Percentiles rank a stretch among this genome's conserved stretches.
phyloP scores from a whole-genome alignment of 768 basidiomycete genomes.

The Suillus clintonianus region DNA sequence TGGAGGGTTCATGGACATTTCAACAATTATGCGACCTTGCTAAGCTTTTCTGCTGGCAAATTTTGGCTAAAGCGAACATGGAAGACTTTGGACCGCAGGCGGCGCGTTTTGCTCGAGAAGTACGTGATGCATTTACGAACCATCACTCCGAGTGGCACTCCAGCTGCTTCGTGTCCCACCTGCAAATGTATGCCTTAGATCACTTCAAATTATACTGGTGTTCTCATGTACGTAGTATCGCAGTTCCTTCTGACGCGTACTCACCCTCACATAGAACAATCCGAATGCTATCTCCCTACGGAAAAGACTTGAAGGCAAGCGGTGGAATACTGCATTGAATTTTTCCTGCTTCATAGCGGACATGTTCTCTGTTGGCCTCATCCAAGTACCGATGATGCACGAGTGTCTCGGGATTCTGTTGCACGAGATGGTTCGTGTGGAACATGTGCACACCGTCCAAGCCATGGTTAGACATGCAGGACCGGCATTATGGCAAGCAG shows the following conservation, averaged over 20 bases:
- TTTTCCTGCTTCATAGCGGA: conserved; percentile 31
- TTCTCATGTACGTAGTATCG: conserved; percentile 21
- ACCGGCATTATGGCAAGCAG: conserved; percentile 22
- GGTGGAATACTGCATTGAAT: conserved; percentile 20
- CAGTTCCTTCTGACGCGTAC: neutral
- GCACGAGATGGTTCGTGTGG: conserved; percentile 23
- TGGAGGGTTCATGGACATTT: neutral
- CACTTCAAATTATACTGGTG: conserved; percentile 27
- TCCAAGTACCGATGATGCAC: conserved; percentile 11
- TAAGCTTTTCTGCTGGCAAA: conserved; percentile 29
- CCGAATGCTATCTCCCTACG: conserved; percentile 13
- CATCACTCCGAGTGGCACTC: conserved; percentile 20
- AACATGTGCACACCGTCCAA: conserved; percentile 28
- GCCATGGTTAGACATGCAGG: conserved; percentile 22
- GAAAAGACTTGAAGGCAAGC: conserved; percentile 16
- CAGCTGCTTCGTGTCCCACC: conserved; percentile 25
- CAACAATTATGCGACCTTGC: conserved; percentile 24
- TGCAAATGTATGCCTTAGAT: conserved; percentile 24
- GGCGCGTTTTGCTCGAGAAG: conserved; percentile 24
- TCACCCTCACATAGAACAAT: conserved; percentile 16
- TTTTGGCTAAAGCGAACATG: conserved; percentile 10
- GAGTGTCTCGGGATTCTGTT: conserved; percentile 26
- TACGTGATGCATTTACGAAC: conserved; percentile 19
- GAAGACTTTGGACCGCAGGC: conserved; percentile 7
- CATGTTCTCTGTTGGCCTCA: conserved; percentile 23